Percentiles rank a stretch among this genome's conserved stretches.
Conservation (phyloP, 2,329 filamentous ascomycete genomes). For the Geosmithia morbida region DNA sequence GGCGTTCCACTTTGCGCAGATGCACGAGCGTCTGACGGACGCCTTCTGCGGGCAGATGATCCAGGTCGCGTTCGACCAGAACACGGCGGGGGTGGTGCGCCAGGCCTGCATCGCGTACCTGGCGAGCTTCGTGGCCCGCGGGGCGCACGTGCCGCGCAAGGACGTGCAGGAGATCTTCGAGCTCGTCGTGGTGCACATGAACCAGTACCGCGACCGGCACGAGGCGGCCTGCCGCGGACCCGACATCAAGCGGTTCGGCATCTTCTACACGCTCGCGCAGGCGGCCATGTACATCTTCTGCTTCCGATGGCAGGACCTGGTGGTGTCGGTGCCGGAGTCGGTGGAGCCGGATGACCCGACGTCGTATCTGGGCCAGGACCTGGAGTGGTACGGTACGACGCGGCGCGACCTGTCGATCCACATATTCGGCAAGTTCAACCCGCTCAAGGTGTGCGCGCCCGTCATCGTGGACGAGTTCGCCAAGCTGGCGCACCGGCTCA, state of each 20-base stretch:
- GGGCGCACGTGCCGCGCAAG: slow-evolving; percentile 61
- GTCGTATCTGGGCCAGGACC: slow-evolving; percentile 52
- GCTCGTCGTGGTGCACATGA: slow-evolving; percentile 63
- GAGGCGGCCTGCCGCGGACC: slow-evolving; percentile 68
- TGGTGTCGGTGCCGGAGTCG: slow-evolving; percentile 43
- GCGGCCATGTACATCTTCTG: slow-evolving; percentile 91
- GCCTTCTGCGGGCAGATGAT: slow-evolving; percentile 66
- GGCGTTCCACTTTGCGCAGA: slow-evolving; percentile 88
- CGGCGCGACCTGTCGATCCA: slow-evolving; percentile 62
- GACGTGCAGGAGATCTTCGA: slow-evolving; percentile 74
- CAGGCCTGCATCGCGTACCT: slow-evolving; percentile 86
- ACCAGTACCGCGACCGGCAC: slow-evolving; percentile 57
- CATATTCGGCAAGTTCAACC: slow-evolving; percentile 82
- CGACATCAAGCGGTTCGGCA: slow-evolving; percentile 67
- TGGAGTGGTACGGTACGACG: slow-evolving; percentile 63
- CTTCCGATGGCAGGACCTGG: slow-evolving; percentile 91
- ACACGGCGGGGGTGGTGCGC: slow-evolving; percentile 57
- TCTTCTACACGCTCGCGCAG: slow-evolving; percentile 81
- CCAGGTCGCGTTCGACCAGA: slow-evolving; percentile 34
- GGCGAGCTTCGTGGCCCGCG: slow-evolving; percentile 85
- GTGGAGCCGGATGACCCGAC: slow-evolving; percentile 48
- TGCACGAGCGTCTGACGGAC: slow-evolving; percentile 62
- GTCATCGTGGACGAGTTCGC: slow-evolving; percentile 87
- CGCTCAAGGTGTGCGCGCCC: slow-evolving; percentile 85
- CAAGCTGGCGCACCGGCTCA: slow-evolving; percentile 69